Evolutionary conservation across 2,329 filamentous ascomycete genomes (phyloP), one percentile per base, ranked within the genome.

Genomic region (Periconia macrospinosa): DNA sequence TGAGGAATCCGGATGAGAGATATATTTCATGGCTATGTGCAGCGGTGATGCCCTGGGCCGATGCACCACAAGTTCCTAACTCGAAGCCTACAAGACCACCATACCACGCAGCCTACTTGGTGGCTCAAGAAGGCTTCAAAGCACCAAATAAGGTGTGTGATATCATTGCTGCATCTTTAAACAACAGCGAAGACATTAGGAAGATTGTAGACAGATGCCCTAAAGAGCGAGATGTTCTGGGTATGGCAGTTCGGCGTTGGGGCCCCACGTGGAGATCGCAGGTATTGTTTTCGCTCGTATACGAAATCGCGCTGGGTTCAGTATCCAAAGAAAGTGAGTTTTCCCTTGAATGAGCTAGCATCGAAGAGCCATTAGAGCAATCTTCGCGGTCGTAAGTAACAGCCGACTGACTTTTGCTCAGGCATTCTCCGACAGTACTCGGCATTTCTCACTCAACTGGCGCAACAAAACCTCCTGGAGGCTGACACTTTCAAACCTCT

Each of bases 11-110:
- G 0, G 85, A 90, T 47, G 87, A 88, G 17, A 69, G 75, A n/a
- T 92, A 89, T 69, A 78, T 88, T 43, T 83, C 88, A 7, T 97
- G 92, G 92, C 78, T 89, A 17, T 80, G 95, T 18, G 85, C 87
- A 2, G 86, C 91, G 6, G 73, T 95, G 20, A 81, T 85, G 14
- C 92, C 92, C 0, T 97, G 91, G 86, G 76, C 78, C 68, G 85
- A 77, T 67, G 78, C 76, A 53, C 80, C 68, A 7, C 65, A 67
- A 56, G 68, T 55, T 70, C 77, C 82, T 3, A 80, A 82, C 18
- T 84, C 87, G 0, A 73, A 73, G 49, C 61, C 63, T n/a, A 48
- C 58, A 6, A 66, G 65, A 41, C 53, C 61, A 20, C 66, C 70
- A 9, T 63, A 62, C 30, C 68, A 68, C 42, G 79, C 86, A 17